Evolutionary conservation across 495 filamentous ascomycete genomes (phyloP).

Genomic region (Aspergillus steynii): DNA sequence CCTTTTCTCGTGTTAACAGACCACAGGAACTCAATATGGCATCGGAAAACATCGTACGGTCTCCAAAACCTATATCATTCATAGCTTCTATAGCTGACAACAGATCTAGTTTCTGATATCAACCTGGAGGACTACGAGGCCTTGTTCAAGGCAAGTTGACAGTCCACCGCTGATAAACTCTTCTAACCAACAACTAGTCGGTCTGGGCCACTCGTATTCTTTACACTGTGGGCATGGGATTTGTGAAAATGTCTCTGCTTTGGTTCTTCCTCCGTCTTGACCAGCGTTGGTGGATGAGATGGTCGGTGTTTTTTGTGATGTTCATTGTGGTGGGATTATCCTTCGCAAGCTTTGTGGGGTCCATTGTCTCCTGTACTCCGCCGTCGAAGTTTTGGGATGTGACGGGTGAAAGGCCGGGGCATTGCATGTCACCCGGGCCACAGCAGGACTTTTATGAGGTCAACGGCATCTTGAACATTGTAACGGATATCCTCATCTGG

Average conservation of each 20-base stretch:
- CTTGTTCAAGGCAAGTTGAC: not conserved
- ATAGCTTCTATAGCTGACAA: not conserved
- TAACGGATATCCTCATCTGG: not conserved
- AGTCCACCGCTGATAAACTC: not conserved
- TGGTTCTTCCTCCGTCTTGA: slow-evolving; percentile 1
- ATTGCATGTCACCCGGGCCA: not conserved
- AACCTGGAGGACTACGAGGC: not conserved
- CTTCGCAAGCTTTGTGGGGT: not conserved
- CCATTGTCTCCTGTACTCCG: not conserved
- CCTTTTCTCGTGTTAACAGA: not conserved
- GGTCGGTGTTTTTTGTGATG: not conserved
- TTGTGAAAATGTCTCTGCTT: not conserved
- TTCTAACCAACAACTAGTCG: not conserved
- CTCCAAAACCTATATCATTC: not conserved
- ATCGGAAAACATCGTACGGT: not conserved
- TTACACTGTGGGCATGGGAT: not conserved
- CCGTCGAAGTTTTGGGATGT: not conserved
- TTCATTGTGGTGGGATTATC: not conserved
- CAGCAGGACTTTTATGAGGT: not conserved
- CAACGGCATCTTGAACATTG: slow-evolving; percentile 4
- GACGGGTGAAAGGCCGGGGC: not conserved
- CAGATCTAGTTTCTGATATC: not conserved
- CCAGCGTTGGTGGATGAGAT: not conserved
- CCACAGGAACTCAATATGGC: not conserved
- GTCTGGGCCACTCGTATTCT: not conserved